These are phyloP conservation scores for Penicillium griseofulvum DNA, from an alignment of 2,329 filamentous ascomycete species.

Conservation along the genomic window DNA sequence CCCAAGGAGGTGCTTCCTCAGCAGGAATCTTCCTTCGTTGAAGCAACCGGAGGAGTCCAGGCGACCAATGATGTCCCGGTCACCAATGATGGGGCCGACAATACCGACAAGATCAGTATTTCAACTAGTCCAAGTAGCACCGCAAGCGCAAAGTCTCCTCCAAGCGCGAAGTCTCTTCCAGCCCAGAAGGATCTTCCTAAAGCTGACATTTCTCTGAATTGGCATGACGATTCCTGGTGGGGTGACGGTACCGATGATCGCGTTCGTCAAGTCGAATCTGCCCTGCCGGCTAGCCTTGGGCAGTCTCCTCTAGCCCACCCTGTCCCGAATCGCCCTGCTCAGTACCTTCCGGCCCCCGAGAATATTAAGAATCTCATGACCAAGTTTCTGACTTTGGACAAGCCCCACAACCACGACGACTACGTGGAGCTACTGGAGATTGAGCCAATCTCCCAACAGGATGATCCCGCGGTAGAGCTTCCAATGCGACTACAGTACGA, in stretches of 20 bases:
- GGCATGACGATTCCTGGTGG: not conserved
- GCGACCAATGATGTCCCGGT: conserved; percentile 3
- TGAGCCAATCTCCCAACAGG: conserved; percentile 44
- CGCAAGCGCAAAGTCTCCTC: not conserved
- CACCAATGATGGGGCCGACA: not conserved
- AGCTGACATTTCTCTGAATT: not conserved
- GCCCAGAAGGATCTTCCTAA: not conserved
- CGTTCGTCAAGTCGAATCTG: conserved; percentile 61
- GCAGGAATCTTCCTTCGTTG: not conserved
- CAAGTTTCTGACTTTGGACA: conserved; percentile 85
- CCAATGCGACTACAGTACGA: conserved; percentile 74
- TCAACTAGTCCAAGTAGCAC: not conserved
- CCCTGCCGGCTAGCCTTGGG: conserved; percentile 74
- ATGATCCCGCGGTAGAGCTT: conserved; percentile 25
- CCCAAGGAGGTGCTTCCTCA: not conserved
- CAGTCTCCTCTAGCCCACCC: conserved; percentile 32
- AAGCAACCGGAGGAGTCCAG: not conserved
- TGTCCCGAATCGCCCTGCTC: not conserved
- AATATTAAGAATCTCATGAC: conserved; percentile 76
- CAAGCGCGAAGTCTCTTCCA: not conserved
- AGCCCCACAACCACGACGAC: conserved; percentile 67
- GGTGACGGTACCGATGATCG: conserved; percentile 20
- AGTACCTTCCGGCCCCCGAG: conserved; percentile 23
- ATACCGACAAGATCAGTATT: conserved; percentile 5
- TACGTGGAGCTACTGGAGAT: conserved; percentile 79